A percentile compares a stretch with the other conserved stretches of the same genome.
phyloP scores from a whole-genome alignment of 306 rosid species.

The Rubus parviflorus region DNA sequence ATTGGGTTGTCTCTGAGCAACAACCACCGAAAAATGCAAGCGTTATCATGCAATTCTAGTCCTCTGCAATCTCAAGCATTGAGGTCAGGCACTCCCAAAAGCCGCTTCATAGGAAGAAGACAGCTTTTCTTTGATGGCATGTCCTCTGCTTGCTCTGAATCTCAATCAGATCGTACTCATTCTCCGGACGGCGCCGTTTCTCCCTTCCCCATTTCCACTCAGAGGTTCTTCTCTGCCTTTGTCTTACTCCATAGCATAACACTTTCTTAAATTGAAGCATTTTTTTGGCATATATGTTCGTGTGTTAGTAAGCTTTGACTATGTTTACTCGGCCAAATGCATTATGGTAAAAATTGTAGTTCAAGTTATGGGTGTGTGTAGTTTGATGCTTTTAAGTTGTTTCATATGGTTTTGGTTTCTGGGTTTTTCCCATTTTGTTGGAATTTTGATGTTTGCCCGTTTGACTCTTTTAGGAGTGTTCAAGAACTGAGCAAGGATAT shows the following conservation, averaged over 20 bases:
- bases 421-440: conserved; percentile 15
- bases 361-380: neutral
- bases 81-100: conserved; percentile 19
- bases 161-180: conserved; percentile 32
- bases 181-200: conserved; percentile 36
- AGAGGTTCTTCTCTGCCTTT: conserved; percentile 45
- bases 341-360: too few species aligned
- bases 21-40: conserved; percentile 48
- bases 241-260: neutral
- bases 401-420: neutral
- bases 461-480: conserved; percentile 38
- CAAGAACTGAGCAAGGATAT: conserved; percentile 47
- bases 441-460: neutral
- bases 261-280: neutral
- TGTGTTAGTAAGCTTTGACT: neutral
- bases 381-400: neutral
- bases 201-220: conserved; percentile 38
- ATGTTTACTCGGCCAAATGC: too few species aligned
- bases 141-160: conserved; percentile 57
- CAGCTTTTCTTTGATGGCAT: conserved; percentile 68
- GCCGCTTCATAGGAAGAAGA: conserved; percentile 52
- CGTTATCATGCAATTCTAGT: conserved; percentile 49
- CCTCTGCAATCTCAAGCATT: conserved; percentile 33
- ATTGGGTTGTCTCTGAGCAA: neutral
- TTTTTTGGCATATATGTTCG: neutral